Base-by-base conservation (phyloP, 2,329 filamentous ascomycete genomes). In the Stagonosporopsis chrysanthemi region DNA sequence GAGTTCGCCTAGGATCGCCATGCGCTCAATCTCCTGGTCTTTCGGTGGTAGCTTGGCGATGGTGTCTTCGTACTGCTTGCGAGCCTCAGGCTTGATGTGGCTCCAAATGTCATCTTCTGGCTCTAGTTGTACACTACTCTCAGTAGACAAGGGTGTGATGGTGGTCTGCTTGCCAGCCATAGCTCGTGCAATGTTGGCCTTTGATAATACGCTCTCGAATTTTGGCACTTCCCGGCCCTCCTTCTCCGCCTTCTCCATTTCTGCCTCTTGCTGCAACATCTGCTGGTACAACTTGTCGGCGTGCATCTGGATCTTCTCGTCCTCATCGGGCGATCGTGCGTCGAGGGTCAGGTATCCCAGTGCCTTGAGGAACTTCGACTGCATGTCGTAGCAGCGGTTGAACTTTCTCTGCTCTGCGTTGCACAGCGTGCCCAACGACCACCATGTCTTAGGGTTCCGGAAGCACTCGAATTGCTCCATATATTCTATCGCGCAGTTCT, bases 401-500 rank as follows among this genome's bases (percentile, higher is more conserved):
- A 97, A 93, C 60, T 83, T 85, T 66, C 82, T 83, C 69, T 91
- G 90, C 80, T 97, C 88, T 52, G 86, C 83, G 38, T 88, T 83
- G 75, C 95, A 99, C 86, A 97, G 85, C 35, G 88, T 92, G 77
- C 94, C 79, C 65, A 86, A 84, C 64, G 90, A 86, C 69, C 80
- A 78, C 81, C 86, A 86, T 46, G 82, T 84, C 33, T 62, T 58
- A 26, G 93, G 93, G 52, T 83, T 82, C 68, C 85, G 84, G 82
- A 95, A 95, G 81, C 95, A 99, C 44, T 89, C 83, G 58, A 88
- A 87, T 81, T 96, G 89, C 56, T 89, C 88, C 72, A 91, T 83
- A 79, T 97, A 92, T 74, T 96, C 91, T 59, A 93, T 77, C 1
- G 92, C 89, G 77, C 95, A 99, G 75, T 98, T 99, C 79, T 99